Base-by-base conservation (phyloP, 2,329 filamentous ascomycete genomes). In the Fusarium circinatum region DNA sequence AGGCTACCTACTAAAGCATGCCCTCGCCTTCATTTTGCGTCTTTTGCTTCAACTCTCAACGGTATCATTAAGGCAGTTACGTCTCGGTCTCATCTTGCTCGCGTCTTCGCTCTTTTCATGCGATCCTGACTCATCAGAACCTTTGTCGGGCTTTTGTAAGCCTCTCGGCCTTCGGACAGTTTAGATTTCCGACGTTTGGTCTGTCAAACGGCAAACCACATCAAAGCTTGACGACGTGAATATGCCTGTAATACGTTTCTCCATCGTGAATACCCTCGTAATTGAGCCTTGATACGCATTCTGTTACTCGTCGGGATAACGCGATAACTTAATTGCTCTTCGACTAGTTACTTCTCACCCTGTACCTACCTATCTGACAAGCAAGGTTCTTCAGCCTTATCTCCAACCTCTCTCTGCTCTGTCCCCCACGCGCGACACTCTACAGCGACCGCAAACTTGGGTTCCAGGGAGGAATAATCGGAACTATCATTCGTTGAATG, bases 111-210 rank as follows among this genome's bases (percentile, higher is more conserved):
- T 49, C 32, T 32, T 56, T 42, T 8, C 32, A 34, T 34, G 30
- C 44, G 28, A 52, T 61, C 38, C 63, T 78, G 75, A 78, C 69
- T 77, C 75, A 74, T 67, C 59, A 41, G 48, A 41, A 32, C 48
- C 26, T 51, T 44, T 52, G 59, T 72, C 71, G 74, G 71, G 73
- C 70, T 75, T 59, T 75, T 65, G 62, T 63, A 51, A 62, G 55
- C 65, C 64, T 58, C 34, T 78, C 76, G 76, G 76, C 59, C 67
- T 78, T 77, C 76, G 76, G 76, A 62, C 65, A 70, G 45, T 65
- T 68, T 62, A 75, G 65, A 73, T 60, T 58, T 72, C 67, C 67
- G 67, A 65, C 36, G 42, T 59, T 69, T 67, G 70, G 55, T 57
- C 66, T 67, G 68, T 32, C 41, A 49, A 49, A 48, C 56, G 58